Evolutionary conservation across 1,139 yeast genomes (phyloP), one percentile per base, ranked within the genome.

Genomic region (Debaryomyces coudertii): DNA sequence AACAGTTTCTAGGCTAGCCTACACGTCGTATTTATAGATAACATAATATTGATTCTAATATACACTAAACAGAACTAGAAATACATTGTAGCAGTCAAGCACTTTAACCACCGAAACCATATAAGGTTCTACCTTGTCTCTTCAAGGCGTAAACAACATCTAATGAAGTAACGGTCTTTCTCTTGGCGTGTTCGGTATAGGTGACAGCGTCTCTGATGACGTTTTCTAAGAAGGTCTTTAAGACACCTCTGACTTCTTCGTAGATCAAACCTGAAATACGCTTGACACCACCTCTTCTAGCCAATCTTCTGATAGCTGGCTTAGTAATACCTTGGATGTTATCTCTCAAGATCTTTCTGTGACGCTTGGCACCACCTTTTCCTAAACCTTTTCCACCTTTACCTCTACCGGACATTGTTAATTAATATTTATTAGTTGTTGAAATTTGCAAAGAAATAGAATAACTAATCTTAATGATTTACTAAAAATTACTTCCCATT

Each of bases 281-380:
- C 87, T 93, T 93, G 70, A 93, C 99, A 89, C 99, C 99, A 80
- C 99, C 99, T 89, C 99, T 90, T 86, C 99, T 92, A 53, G 99
- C 99, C 68, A 93, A 87, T 88, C 99, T 92, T 82, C 99, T 90
- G 73, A 93, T 93, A 68, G 99, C 99, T 72, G 99, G 99, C 84
- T 93, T 93, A 57, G 99, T 93, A 71, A 93, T 92, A 82, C 99
- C 99, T 81, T 92, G 98, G 62, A 93, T 92, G 92, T 93, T 93
- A 76, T 93, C 99, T 83, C 98, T 90, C 65, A 92, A 83, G 78
- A 93, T 90, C 89, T 92, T 92, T 86, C 98, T 89, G 90, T 93
- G 99, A 80, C 98, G 93, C 86, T 93, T 93, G 67, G 99, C 98
- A 82, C 98, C 98, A 79, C 93, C 98, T 80, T 93, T 92, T 71